phyloP scores from a whole-genome alignment of 345 rosid species.

The Murraya koenigii region DNA sequence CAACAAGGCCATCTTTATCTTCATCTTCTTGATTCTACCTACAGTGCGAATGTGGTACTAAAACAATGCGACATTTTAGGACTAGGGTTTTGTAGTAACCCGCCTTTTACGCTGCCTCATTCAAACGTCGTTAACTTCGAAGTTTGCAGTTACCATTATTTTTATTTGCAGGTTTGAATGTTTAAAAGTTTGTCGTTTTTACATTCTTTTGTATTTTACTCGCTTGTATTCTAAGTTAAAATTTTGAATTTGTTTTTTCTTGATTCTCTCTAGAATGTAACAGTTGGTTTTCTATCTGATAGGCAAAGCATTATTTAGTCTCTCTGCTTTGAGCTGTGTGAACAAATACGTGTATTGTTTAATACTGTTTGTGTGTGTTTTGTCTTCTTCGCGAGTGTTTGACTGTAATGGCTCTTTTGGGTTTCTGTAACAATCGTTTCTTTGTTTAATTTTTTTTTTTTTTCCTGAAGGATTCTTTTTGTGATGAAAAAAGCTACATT shows the following conservation, averaged over 20 bases:
- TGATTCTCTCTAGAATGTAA: slow-evolving; percentile 20
- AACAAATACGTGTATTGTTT: not conserved
- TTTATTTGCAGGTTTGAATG: slow-evolving; percentile 23
- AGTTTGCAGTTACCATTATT: slow-evolving; percentile 7
- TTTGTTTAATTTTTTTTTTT: not conserved
- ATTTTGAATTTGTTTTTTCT: slow-evolving; percentile 5
- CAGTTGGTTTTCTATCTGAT: not conserved
- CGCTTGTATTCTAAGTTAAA: slow-evolving; percentile 7
- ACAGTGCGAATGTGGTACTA: not conserved
- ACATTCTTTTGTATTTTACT: slow-evolving; percentile 17
- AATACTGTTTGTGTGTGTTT: not conserved
- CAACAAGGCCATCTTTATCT: slow-evolving; percentile 3
- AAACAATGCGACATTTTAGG: slow-evolving; percentile 10
- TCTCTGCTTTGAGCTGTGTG: slow-evolving; percentile 25
- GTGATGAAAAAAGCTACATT: not conserved
- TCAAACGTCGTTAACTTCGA: slow-evolving; percentile 47
- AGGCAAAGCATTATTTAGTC: slow-evolving; percentile 23
- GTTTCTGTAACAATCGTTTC: slow-evolving; percentile 1
- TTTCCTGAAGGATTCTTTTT: not conserved
- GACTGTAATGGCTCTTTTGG: not conserved
- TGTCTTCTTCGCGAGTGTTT: not conserved
- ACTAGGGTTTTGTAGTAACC: slow-evolving; percentile 39
- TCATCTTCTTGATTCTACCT: not conserved
- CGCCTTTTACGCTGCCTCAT: slow-evolving; percentile 43
- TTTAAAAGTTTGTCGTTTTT: slow-evolving; percentile 45